Evolutionary conservation across 2,329 filamentous ascomycete species (phyloP), one percentile per base, ranked within the genome.

Genomic region (Ceratocystiopsis brevicomis): DNA sequence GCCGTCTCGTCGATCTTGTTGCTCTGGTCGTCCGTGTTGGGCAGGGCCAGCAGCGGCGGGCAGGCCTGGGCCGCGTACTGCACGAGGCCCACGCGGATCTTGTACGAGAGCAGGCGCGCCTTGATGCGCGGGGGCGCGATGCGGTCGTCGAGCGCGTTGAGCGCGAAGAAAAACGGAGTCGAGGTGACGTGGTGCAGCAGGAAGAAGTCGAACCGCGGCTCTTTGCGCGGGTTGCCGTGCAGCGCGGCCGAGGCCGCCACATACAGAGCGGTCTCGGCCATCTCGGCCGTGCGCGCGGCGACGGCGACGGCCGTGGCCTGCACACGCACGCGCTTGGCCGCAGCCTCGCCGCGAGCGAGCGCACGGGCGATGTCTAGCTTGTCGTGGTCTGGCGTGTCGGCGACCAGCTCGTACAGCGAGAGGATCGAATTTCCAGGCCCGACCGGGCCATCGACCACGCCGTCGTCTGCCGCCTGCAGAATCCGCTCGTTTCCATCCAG

Each of bases 191-290:
- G 73, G 59, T 95, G 87, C 70, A 73, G 70, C 44, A 75, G 50
- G 63, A 78, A 90, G 57, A 95, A 95, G 56, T 94, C 87, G 56
- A 84, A 76, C 56, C 81, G 86, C 41, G 78, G 65, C 18, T 67
- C 58, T 55, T 86, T 81, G 1, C 66, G 65, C 0, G 73, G 72
- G 30, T 71, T 64, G 51, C 82, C 8, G 25, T 30, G 25, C 25
- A 30, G 71, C 0, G 83, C 73, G 1, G 78, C 71, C 1, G 62
- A 58, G 0, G 65, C 57, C 2, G 66, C 63, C 32, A 68, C 57
- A 45, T 63, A 69, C 0, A 71, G 65, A 16, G 66, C 59, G 0
- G 72, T 65, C 50, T 88, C 78, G 40, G 79, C 76, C 77, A 92
- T 85, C 57, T 73, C 68, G 10, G 63, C 64, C 25, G 65, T 66